These are phyloP conservation scores for Amanita polypyramis DNA, from an alignment of 768 basidiomycete genomes.

Conservation along the genomic window DNA sequence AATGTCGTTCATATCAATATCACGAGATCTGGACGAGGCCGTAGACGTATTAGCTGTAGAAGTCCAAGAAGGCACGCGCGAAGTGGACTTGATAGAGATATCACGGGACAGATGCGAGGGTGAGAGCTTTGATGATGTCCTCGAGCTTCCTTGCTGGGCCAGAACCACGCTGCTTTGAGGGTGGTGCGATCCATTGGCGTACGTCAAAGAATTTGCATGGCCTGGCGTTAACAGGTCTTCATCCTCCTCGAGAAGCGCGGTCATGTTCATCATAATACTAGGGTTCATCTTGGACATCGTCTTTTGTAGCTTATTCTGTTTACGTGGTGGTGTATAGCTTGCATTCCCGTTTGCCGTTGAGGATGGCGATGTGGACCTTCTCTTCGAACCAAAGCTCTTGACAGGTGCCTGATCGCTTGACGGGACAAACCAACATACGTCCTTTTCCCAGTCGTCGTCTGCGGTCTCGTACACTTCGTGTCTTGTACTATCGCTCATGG, in stretches of 20 bases:
- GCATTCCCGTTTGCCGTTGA: constrained; percentile 10
- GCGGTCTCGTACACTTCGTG: constrained; percentile 17
- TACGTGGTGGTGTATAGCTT: constrained; percentile 4
- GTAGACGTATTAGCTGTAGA: background rate
- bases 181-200: constrained; percentile 2
- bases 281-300: constrained; percentile 24
- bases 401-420: constrained; percentile 5
- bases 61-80: background rate
- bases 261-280: constrained; percentile 42
- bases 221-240: constrained; percentile 18
- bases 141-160: background rate
- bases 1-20: constrained; percentile 1
- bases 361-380: constrained; percentile 1
- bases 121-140: constrained; percentile 1
- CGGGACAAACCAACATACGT: constrained; percentile 39
- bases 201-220: background rate
- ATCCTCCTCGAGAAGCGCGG: constrained; percentile 42
- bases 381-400: background rate
- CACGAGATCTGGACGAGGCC: constrained; percentile 8
- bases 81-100: background rate
- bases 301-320: constrained; percentile 13
- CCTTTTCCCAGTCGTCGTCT: constrained; percentile 58
- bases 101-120: background rate
- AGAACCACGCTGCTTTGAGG: constrained; percentile 5
- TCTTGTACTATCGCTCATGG: constrained; percentile 1